Evolutionary conservation across 176 grass and related monocot genomes (phyloP).

Genomic region (Eleusine indica): DNA sequence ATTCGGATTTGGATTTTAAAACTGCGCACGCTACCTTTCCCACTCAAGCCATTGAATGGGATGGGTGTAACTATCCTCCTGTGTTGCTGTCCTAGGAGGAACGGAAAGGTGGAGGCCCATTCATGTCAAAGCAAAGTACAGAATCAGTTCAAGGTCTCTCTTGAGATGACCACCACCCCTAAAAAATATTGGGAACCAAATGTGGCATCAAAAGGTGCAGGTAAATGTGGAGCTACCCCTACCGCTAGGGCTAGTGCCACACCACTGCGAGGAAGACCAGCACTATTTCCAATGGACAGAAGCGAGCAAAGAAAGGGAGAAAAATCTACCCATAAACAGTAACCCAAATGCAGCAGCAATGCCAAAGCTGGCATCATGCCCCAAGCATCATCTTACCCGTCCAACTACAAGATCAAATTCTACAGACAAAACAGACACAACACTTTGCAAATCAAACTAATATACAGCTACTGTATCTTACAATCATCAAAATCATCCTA

Average conservation of each 20-base stretch:
- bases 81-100: constrained; percentile 46
- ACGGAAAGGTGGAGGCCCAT: constrained; percentile 41
- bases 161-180: constrained; percentile 43
- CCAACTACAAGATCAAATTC: constrained; percentile 19
- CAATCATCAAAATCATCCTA: not conserved
- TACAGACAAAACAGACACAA: not conserved
- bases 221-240: constrained; percentile 29
- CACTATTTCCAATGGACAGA: constrained; percentile 46
- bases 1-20: constrained; percentile 53
- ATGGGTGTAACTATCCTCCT: constrained; percentile 45
- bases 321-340: constrained; percentile 55
- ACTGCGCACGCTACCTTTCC: constrained; percentile 31
- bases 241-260: not conserved
- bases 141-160: constrained; percentile 25
- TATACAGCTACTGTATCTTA: too few relatives aligned
- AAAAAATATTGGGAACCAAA: constrained; percentile 42
- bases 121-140: constrained; percentile 59
- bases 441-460: not conserved
- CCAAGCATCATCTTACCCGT: constrained; percentile 43
- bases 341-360: constrained; percentile 48
- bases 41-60: constrained; percentile 44
- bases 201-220: constrained; percentile 61
- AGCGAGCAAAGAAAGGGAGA: constrained; percentile 20
- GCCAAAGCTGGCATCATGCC: constrained; percentile 33
- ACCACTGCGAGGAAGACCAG: constrained; percentile 51